Evolutionary conservation across 2,329 filamentous ascomycete genomes (phyloP), one percentile per base, ranked within the genome.

Genomic region (Colletotrichum camelliae): DNA sequence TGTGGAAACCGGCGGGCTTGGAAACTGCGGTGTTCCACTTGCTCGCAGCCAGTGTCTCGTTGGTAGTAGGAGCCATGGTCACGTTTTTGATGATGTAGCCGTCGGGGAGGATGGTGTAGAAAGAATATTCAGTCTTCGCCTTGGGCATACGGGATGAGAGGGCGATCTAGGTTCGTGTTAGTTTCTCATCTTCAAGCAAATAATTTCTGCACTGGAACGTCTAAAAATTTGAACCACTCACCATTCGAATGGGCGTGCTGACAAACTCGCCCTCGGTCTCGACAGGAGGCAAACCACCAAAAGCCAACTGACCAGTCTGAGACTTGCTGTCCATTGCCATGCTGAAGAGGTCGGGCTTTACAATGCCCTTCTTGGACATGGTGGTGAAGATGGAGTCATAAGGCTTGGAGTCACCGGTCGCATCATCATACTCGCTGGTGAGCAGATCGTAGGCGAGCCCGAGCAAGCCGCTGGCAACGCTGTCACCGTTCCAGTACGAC

Each of bases 331-430:
- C 80, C 64, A 66, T 66, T 39, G 86, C 87, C n/a, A 90, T 80
- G 77, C 85, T 87, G 83, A 90, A 91, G 12, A 88, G 78, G 0
- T 88, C 85, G 1, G 84, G 78, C 9, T 55, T 48, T 12, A 88
- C 85, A 15, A 85, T 79, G 27, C 85, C 83, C 35, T 86, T 79
- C 67, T 85, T 81, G 77, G 85, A 86, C 86, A 91, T 87, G 43
- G 83, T 88, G 9, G 84, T 87, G 77, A 91, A 86, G n/a, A 91
- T 78, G 0, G 89, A 87, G 68, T 87, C 84, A 81, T 91, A 91
- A 0, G 80, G 72, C 4, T 82, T 70, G n/a, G 80, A 80, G 62
- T 79, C 83, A 57, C 16, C 70, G 58, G 15, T 55, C 68, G 72
- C 79, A 72, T 77, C 77, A 37, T 83, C 27, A 15, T 52, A 81